These are phyloP conservation scores for Echeveria elegans DNA, from an alignment of 164 flowering plant species.

Conservation along the genomic window DNA sequence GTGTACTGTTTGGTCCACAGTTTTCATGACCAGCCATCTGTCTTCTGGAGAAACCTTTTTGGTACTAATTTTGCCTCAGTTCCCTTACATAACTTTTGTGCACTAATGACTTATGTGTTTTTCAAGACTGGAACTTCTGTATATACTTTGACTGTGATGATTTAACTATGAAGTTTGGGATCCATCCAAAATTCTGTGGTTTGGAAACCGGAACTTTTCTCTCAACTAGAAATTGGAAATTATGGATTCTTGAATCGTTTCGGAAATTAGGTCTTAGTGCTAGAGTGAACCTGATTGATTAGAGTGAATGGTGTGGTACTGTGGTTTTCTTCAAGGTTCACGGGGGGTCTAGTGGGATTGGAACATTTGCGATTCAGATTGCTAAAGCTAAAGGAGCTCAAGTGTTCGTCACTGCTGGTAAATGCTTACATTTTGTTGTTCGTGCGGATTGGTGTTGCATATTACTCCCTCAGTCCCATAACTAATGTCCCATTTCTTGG, in stretches of 20 bases:
- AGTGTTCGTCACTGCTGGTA: slow-evolving; percentile 92
- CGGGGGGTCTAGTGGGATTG: slow-evolving; percentile 97
- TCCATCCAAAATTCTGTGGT: neutral
- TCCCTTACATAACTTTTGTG: neutral
- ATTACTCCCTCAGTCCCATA: no score
- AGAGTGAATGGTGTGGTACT: neutral
- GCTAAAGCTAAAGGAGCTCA: slow-evolving; percentile 62
- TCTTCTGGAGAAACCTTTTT: slow-evolving; percentile 74
- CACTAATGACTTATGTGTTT: neutral
- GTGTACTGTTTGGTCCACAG: slow-evolving; percentile 98
- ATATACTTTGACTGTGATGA: neutral
- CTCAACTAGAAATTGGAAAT: no score
- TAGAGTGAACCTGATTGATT: neutral
- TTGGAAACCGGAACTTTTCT: no score
- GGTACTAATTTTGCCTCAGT: slow-evolving; percentile 28
- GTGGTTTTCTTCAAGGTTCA: slow-evolving; percentile 56
- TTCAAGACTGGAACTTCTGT: no score
- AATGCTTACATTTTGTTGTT: neutral
- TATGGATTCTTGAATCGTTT: neutral
- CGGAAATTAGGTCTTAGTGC: neutral
- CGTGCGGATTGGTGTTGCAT: neutral
- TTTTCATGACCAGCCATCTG: slow-evolving; percentile 74
- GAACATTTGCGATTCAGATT: slow-evolving; percentile 90
- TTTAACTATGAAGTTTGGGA: neutral
- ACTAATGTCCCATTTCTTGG: no score